phyloP scores from a whole-genome alignment of 2,329 filamentous ascomycete genomes.

The Cytospora mali region DNA sequence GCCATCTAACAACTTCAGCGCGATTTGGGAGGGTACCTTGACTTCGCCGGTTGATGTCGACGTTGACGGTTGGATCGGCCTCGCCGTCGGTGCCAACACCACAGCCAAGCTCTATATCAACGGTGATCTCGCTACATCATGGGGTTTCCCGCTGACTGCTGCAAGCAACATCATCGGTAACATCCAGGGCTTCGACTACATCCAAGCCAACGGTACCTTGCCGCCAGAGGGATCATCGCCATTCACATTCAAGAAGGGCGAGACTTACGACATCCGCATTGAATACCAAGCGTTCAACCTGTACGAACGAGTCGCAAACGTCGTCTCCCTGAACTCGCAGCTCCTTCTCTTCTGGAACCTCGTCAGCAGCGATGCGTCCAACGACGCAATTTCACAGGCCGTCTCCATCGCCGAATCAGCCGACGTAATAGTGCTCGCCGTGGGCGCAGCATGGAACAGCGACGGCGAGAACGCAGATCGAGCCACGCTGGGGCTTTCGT shows the following conservation, averaged over 20 bases:
- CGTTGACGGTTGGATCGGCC: slow-evolving; percentile 46
- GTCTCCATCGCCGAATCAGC: slow-evolving; percentile 39
- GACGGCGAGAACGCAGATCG: slow-evolving; percentile 48
- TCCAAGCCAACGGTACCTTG: slow-evolving; percentile 39
- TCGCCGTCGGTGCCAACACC: slow-evolving; percentile 44
- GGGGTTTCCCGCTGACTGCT: slow-evolving; percentile 33
- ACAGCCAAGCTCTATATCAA: slow-evolving; percentile 44
- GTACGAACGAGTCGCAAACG: slow-evolving; percentile 43
- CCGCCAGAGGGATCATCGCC: slow-evolving; percentile 41
- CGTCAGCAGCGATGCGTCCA: slow-evolving; percentile 37
- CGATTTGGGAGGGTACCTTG: slow-evolving; percentile 45
- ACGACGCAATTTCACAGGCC: slow-evolving; percentile 38
- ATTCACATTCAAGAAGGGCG: slow-evolving; percentile 42
- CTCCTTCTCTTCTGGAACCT: slow-evolving; percentile 50
- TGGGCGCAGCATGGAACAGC: slow-evolving; percentile 48
- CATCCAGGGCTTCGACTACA: slow-evolving; percentile 43
- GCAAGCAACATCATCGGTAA: slow-evolving; percentile 43
- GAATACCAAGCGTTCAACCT: slow-evolving; percentile 48
- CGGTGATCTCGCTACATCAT: slow-evolving; percentile 34
- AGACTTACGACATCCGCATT: slow-evolving; percentile 41
- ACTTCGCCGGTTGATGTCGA: slow-evolving; percentile 40
- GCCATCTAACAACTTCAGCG: slow-evolving; percentile 49
- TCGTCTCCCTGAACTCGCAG: slow-evolving; percentile 45
- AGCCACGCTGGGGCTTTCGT: slow-evolving; percentile 40
- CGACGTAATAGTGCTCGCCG: slow-evolving; percentile 43